Percentiles rank a stretch among this genome's conserved stretches.
These are phyloP conservation scores for Blastobotrys illinoisensis DNA, from an alignment of 1,139 yeast species.

Conservation along the genomic window DNA sequence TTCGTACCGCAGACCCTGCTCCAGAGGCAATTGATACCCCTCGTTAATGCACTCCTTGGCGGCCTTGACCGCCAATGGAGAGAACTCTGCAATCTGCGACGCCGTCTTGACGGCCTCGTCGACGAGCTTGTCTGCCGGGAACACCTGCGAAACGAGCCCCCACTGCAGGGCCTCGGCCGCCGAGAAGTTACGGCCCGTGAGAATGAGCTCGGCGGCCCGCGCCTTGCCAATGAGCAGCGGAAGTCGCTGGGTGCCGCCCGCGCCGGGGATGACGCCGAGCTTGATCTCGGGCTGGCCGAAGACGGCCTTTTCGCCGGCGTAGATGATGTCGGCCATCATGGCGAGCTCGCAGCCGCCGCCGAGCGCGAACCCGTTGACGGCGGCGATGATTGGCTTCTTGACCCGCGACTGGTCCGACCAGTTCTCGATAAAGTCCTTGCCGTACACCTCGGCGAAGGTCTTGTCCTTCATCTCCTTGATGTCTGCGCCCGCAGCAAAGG, in stretches of 20 bases:
- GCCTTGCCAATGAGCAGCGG: slow-evolving; percentile 45
- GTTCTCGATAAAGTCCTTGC: slow-evolving; percentile 33
- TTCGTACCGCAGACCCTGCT: slow-evolving; percentile 40
- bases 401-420: slow-evolving; percentile 36
- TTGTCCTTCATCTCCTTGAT: slow-evolving; percentile 45
- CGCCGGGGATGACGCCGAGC: slow-evolving; percentile 49
- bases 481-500: slow-evolving; percentile 53
- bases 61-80: slow-evolving; percentile 42
- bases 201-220: slow-evolving; percentile 43
- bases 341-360: slow-evolving; percentile 55
- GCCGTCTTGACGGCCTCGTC: slow-evolving; percentile 44
- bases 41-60: slow-evolving; percentile 43
- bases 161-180: slow-evolving; percentile 44
- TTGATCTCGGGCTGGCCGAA: slow-evolving; percentile 53
- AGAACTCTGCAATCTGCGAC: slow-evolving; percentile 36
- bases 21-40: slow-evolving; percentile 36
- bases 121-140: slow-evolving; percentile 38
- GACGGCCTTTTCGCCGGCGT: slow-evolving; percentile 45
- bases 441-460: slow-evolving; percentile 36
- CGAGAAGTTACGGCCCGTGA: slow-evolving; percentile 42
- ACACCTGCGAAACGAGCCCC: slow-evolving; percentile 45
- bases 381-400: slow-evolving; percentile 46
- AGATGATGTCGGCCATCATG: slow-evolving; percentile 47
- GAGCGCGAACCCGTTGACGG: slow-evolving; percentile 48
- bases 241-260: slow-evolving; percentile 49